Conservation (phyloP, 2,329 filamentous ascomycete species). For the Aspergillus sp. region DNA sequence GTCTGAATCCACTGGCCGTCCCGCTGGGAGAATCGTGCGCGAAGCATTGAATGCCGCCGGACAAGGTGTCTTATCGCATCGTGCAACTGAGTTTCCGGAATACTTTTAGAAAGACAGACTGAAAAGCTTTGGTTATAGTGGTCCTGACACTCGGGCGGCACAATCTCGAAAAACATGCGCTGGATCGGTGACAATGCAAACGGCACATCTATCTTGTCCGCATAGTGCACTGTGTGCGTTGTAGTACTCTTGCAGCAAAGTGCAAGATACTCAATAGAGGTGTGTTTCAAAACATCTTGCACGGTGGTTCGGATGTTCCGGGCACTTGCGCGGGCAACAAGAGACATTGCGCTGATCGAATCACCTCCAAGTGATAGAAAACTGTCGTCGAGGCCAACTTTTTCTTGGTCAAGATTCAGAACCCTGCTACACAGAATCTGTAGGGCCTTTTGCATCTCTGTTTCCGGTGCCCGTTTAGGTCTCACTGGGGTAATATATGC, state of each 20-base stretch:
- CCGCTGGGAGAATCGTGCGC: slow-evolving; percentile 3
- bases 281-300: slow-evolving; percentile 13
- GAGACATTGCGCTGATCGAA: slow-evolving; percentile 6
- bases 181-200: slow-evolving; percentile 22
- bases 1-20: slow-evolving; percentile 5
- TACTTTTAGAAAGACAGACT: slow-evolving; percentile 6
- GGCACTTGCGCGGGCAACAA: slow-evolving; percentile 7
- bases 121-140: slow-evolving; percentile 22
- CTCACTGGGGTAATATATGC: no score
- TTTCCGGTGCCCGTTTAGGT: no score
- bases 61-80: slow-evolving; percentile 12
- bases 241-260: no score
- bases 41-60: slow-evolving; percentile 19
- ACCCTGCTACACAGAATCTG: slow-evolving; percentile 1
- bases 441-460: slow-evolving; percentile 1
- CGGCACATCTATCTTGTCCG: slow-evolving; percentile 5
- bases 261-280: slow-evolving; percentile 8
- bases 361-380: slow-evolving; percentile 3
- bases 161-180: slow-evolving; percentile 13
- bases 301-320: slow-evolving; percentile 11
- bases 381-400: background rate
- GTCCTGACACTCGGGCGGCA: no score
- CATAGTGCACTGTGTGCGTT: slow-evolving; percentile 1
- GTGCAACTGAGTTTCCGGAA: slow-evolving; percentile 7
- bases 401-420: slow-evolving; percentile 2